Percentiles rank a stretch among this genome's conserved stretches.
phyloP scores from a whole-genome alignment of 305 asterid genomes.

The Andrographis paniculata region DNA sequence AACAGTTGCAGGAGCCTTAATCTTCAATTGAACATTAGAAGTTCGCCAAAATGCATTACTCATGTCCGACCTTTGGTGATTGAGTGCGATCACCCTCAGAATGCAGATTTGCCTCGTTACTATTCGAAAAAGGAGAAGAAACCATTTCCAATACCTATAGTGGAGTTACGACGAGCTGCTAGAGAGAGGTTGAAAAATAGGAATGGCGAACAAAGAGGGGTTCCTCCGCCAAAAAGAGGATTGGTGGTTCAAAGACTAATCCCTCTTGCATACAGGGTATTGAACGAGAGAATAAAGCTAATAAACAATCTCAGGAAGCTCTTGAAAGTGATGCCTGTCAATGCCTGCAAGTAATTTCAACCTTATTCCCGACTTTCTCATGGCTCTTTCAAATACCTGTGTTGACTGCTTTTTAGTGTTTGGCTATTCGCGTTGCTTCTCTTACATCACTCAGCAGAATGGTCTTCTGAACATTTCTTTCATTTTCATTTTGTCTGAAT shows the following conservation, averaged over 20 bases:
- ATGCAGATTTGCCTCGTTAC: constrained; percentile 88
- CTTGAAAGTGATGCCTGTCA: constrained; percentile 74
- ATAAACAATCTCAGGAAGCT: constrained; percentile 86
- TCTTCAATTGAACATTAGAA: constrained; percentile 26
- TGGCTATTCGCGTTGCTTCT: no score
- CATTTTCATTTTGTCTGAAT: no score
- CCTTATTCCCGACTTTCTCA: no score
- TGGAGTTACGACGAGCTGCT: constrained; percentile 87
- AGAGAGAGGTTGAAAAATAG: constrained; percentile 75
- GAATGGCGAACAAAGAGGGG: constrained; percentile 43
- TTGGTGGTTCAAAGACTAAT: constrained; percentile 60
- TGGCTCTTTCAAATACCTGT: no score
- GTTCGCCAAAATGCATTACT: constrained; percentile 22
- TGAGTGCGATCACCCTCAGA: constrained; percentile 60
- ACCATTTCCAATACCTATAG: constrained; percentile 89
- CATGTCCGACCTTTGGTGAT: constrained; percentile 27
- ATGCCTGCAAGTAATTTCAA: constrained; percentile 72
- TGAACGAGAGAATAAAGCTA: constrained; percentile 59
- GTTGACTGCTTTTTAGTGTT: no score
- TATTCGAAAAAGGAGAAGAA: constrained; percentile 85
- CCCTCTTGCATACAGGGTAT: constrained; percentile 71
- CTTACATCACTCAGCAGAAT: no score
- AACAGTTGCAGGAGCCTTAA: constrained; percentile 27
- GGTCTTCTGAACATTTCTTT: no score
- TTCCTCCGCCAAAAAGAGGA: constrained; percentile 84